Percentiles rank a stretch among this genome's conserved stretches.
Evolutionary conservation across 169 alveolate species (phyloP).

Genomic region (Perkinsus marinus): DNA sequence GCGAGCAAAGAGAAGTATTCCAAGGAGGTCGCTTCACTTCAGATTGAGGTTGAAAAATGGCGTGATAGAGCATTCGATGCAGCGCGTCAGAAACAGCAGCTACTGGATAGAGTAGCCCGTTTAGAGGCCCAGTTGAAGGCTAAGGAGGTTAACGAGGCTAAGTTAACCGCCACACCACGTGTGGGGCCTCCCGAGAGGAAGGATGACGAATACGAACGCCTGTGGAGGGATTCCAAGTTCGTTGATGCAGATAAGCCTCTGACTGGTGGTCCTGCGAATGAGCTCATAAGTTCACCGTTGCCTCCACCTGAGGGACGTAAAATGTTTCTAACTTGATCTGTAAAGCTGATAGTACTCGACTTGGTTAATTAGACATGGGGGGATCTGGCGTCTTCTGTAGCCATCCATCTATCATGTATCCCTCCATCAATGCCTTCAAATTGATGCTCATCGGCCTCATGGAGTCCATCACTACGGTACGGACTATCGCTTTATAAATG

Average conservation of each 20-base stretch:
- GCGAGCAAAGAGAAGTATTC: not conserved
- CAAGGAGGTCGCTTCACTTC: not conserved
- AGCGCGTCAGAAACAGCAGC: not conserved
- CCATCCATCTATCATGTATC: too few species aligned
- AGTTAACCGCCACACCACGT: not conserved
- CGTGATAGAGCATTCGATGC: not conserved
- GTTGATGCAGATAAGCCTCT: not conserved
- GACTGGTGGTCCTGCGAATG: not conserved
- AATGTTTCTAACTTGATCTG: not conserved
- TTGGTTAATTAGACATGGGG: too few species aligned
- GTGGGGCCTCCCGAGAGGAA: not conserved
- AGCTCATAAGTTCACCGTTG: not conserved
- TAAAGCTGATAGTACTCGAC: too few species aligned
- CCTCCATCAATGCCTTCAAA: too few species aligned
- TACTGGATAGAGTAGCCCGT: not conserved
- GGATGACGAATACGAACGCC: not conserved
- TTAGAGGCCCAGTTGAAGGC: not conserved
- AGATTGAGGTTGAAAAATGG: not conserved
- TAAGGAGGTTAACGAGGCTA: too few species aligned
- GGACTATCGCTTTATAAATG: too few species aligned
- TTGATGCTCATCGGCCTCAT: too few species aligned
- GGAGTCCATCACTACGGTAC: too few species aligned
- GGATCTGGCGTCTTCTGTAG: too few species aligned
- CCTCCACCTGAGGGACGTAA: not conserved
- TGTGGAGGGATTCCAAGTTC: not conserved